Percentiles rank a stretch among this genome's conserved stretches.
These are phyloP conservation scores for Syzygium jambos DNA, from an alignment of 345 rosid species.

Conservation along the genomic window DNA sequence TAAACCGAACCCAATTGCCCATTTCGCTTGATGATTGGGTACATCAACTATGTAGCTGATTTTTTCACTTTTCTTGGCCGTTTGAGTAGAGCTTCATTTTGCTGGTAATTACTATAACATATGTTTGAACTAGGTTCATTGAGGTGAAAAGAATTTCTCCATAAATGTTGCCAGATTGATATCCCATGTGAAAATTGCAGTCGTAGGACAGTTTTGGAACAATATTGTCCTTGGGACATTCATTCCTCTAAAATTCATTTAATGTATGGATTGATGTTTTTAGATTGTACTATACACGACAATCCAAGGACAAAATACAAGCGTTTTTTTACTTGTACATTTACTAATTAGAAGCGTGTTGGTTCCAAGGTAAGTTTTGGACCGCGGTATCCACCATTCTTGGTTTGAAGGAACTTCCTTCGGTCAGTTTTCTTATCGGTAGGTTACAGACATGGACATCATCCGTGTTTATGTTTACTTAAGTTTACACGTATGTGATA, in stretches of 20 bases:
- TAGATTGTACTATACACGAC: neutral
- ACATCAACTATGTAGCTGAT: neutral
- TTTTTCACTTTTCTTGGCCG: neutral
- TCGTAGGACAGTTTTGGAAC: neutral
- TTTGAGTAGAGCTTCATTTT: neutral
- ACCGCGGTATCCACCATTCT: neutral
- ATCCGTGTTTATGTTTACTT: neutral
- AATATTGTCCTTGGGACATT: neutral
- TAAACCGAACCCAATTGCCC: constrained; percentile 38
- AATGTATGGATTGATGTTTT: neutral
- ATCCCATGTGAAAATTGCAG: neutral
- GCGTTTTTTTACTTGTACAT: neutral
- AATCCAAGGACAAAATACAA: neutral
- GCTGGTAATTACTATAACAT: neutral
- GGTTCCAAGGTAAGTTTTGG: neutral
- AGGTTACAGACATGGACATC: neutral
- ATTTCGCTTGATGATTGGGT: neutral
- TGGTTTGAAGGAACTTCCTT: neutral
- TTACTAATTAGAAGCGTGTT: neutral
- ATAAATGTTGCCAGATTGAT: neutral
- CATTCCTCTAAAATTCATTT: neutral
- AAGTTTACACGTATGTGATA: neutral
- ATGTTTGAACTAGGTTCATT: neutral
- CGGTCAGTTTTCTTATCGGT: neutral
- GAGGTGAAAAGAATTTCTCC: neutral